These are phyloP conservation scores for Suillus decipiens DNA, from an alignment of 768 basidiomycete genomes.

Conservation along the genomic window DNA sequence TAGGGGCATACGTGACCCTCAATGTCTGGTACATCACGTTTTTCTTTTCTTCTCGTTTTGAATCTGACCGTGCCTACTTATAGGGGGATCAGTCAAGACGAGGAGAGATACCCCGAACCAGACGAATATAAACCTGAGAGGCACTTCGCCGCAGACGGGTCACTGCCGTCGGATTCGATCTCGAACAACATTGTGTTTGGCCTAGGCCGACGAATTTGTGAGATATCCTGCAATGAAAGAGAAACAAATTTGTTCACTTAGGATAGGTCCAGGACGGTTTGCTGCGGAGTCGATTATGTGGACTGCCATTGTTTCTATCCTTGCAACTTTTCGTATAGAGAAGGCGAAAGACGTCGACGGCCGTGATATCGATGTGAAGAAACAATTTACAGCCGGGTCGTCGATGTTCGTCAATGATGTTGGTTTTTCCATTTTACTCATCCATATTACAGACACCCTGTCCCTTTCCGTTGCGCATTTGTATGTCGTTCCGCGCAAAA, in stretches of 20 bases:
- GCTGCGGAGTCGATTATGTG: constrained; percentile 10
- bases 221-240: neutral
- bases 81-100: constrained; percentile 28
- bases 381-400: neutral
- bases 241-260: neutral
- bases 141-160: constrained; percentile 24
- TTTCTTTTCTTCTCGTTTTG: neutral
- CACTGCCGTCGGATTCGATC: neutral
- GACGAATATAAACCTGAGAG: constrained; percentile 37
- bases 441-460: neutral
- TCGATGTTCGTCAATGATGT: neutral
- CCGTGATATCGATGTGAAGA: constrained; percentile 1
- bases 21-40: constrained; percentile 20
- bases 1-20: constrained; percentile 24
- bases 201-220: constrained; percentile 13
- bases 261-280: constrained; percentile 13
- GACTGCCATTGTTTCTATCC: constrained; percentile 16
- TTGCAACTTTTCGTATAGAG: constrained; percentile 22
- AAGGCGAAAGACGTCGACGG: neutral
- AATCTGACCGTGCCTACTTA: neutral
- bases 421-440: neutral
- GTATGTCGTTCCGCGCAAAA: constrained; percentile 1
- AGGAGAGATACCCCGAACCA: constrained; percentile 30
- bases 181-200: constrained; percentile 8
- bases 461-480: constrained; percentile 4